Conservation (phyloP, 75 land plant genomes). For the Larix kaempferi region DNA sequence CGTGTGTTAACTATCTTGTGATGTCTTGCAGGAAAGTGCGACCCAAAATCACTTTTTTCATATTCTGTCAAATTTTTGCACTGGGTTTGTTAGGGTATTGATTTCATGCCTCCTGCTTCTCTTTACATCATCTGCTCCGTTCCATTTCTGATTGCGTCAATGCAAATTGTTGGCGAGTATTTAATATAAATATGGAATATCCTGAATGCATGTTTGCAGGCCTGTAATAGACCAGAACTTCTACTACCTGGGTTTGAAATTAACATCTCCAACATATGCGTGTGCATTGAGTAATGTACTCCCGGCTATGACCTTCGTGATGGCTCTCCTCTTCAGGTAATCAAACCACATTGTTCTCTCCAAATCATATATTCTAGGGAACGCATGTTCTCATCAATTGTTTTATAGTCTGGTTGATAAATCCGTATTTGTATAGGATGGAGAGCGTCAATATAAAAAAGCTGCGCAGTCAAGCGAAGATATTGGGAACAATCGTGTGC, state of each 20-base stretch:
- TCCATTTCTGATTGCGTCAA: too few species aligned
- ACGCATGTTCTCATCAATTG: too few species aligned
- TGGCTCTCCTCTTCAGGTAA: slow-evolving; percentile 30
- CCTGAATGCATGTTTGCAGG: background rate
- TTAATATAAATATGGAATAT: background rate
- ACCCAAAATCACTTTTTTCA: slow-evolving; percentile 26
- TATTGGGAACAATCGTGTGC: slow-evolving; percentile 27
- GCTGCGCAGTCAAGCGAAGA: slow-evolving; percentile 34
- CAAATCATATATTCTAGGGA: background rate
- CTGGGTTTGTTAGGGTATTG: slow-evolving; percentile 44
- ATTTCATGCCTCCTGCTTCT: too few species aligned
- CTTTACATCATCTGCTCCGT: too few species aligned
- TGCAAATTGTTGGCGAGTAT: too few species aligned
- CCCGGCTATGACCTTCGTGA: slow-evolving; percentile 35
- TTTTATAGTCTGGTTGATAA: too few species aligned
- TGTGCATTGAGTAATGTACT: slow-evolving; percentile 37
- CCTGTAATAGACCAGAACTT: slow-evolving; percentile 33
- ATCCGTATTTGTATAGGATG: slow-evolving; percentile 7
- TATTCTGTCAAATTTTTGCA: slow-evolving; percentile 32
- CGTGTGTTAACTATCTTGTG: too few species aligned
- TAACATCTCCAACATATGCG: slow-evolving; percentile 35
- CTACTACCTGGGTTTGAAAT: slow-evolving; percentile 39
- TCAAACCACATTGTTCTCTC: too few species aligned
- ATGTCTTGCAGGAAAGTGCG: slow-evolving; percentile 25
- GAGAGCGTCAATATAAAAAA: slow-evolving; percentile 27